Evolutionary conservation across 768 basidiomycete species (phyloP), one percentile per base, ranked within the genome.

Genomic region (Leccinum uliginosum): DNA sequence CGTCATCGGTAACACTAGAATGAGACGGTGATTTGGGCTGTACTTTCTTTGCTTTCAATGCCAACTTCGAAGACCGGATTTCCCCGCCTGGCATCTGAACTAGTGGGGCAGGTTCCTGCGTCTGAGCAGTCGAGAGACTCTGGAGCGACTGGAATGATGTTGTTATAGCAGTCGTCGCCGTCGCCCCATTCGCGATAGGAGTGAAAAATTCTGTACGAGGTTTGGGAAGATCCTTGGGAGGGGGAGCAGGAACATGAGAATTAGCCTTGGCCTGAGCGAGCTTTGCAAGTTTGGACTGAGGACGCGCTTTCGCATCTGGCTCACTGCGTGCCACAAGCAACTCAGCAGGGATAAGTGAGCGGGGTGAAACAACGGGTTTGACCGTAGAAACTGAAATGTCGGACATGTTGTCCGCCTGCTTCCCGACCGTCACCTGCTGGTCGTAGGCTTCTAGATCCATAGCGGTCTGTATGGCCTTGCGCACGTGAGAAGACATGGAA

Each of bases 91-190:
- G 68, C 70, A 71, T 65, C 49, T 60, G 66, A 46, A 72, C 62
- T 30, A 72, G 51, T 7, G 70, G 30, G 12, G 59, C 27, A 40
- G 60, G 47, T 5, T 63, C 62, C 50, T 55, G 51, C n/a, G 52
- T 35, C 75, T 29, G 81, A 3, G 57, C 11, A 4, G 67, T 64
- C 6, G 73, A 83, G 8, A 91, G 75, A 61, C 81, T 85, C 65
- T 80, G 80, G 27, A 90, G 75, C 7, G 85, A 83, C 58, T 90
- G 89, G 59, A 89, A 90, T 0, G 86, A 84, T 2, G 89, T 91
- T 0, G 89, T 91, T 65, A 91, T 91, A 2, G 89, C 89, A 15
- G 89, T 90, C 0, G 89, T 91, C 12, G 83, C 89, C n/a, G 87
- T 84, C 3, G 86, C 74, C 0, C 89, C 88, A 65, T 91, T 91